Percentiles rank a stretch among this genome's conserved stretches.
Evolutionary conservation across 2,329 filamentous ascomycete genomes (phyloP).

Genomic region (Fusarium gaditjirri): DNA sequence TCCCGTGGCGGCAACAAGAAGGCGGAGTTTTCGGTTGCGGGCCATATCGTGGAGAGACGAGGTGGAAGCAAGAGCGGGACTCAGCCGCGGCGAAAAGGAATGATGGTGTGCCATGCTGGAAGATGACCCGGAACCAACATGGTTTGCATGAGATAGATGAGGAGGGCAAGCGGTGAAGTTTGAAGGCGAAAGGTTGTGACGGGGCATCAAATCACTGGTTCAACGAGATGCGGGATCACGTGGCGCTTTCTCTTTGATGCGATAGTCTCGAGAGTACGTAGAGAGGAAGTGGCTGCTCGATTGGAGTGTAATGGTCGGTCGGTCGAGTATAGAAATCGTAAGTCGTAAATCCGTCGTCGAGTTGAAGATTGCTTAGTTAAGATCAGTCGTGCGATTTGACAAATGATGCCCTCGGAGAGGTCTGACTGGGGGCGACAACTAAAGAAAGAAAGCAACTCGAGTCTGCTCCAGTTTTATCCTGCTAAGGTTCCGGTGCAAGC

Average conservation of each 20-base stretch:
- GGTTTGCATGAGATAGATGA: slow-evolving; percentile 41
- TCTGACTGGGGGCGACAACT: slow-evolving; percentile 28
- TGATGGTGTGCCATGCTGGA: slow-evolving; percentile 49
- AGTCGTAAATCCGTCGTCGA: slow-evolving; percentile 16
- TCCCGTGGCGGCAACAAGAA: slow-evolving; percentile 74
- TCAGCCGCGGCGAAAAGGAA: slow-evolving; percentile 48
- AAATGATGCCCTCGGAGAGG: slow-evolving; percentile 36
- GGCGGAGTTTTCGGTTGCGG: slow-evolving; percentile 61
- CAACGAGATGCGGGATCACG: slow-evolving; percentile 38
- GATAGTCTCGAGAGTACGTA: not conserved
- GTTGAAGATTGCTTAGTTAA: slow-evolving; percentile 23
- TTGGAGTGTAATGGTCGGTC: not conserved
- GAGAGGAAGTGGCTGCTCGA: not conserved
- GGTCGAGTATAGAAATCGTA: slow-evolving; percentile 1
- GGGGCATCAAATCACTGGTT: slow-evolving; percentile 49
- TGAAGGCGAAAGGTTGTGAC: slow-evolving; percentile 42
- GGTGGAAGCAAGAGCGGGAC: slow-evolving; percentile 47
- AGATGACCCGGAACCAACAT: slow-evolving; percentile 46
- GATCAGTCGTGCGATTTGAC: slow-evolving; percentile 14
- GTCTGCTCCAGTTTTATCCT: slow-evolving; percentile 39
- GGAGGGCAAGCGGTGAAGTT: slow-evolving; percentile 46
- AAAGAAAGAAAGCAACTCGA: slow-evolving; percentile 24
- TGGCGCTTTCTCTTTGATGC: slow-evolving; percentile 25
- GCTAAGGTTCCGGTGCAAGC: slow-evolving; percentile 41
- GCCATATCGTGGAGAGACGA: slow-evolving; percentile 53